These are phyloP conservation scores for Henningerozyma blattae DNA, from an alignment of 805 yeast species.

Conservation along the genomic window DNA sequence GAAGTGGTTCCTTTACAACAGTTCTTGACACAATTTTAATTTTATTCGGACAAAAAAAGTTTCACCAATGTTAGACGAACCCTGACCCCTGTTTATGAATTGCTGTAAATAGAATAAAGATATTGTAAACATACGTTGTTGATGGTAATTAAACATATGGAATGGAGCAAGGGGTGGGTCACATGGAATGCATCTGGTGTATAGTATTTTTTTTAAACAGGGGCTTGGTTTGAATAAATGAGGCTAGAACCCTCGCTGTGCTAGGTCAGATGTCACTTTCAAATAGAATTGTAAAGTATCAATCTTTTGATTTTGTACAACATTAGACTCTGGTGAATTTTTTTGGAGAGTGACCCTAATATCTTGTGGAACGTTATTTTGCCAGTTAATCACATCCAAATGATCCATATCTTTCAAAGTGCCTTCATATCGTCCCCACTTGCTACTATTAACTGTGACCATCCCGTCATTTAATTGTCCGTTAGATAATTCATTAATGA, in stretches of 20 bases:
- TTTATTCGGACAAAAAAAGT: too few relatives aligned
- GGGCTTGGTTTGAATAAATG: too few relatives aligned
- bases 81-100: too few relatives aligned
- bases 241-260: slow-evolving; percentile 47
- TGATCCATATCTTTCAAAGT: slow-evolving; percentile 73
- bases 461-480: slow-evolving; percentile 72
- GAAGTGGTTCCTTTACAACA: too few relatives aligned
- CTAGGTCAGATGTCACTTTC: slow-evolving; percentile 51
- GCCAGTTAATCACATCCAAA: slow-evolving; percentile 78
- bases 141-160: too few relatives aligned
- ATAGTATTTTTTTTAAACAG: too few relatives aligned
- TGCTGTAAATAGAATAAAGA: too few relatives aligned
- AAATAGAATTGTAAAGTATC: slow-evolving; percentile 58
- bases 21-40: too few relatives aligned
- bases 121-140: too few relatives aligned
- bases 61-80: too few relatives aligned
- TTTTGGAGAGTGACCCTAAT: neutral
- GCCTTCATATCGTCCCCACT: slow-evolving; percentile 80
- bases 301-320: slow-evolving; percentile 31
- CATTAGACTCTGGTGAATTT: slow-evolving; percentile 4
- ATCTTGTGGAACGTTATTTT: slow-evolving; percentile 36
- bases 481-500: slow-evolving; percentile 33
- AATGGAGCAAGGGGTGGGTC: too few relatives aligned
- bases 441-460: slow-evolving; percentile 64
- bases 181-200: too few relatives aligned